These are phyloP conservation scores for Phytophthora hybrid DNA, from an alignment of 352 stramenopile genomes.

Conservation along the genomic window DNA sequence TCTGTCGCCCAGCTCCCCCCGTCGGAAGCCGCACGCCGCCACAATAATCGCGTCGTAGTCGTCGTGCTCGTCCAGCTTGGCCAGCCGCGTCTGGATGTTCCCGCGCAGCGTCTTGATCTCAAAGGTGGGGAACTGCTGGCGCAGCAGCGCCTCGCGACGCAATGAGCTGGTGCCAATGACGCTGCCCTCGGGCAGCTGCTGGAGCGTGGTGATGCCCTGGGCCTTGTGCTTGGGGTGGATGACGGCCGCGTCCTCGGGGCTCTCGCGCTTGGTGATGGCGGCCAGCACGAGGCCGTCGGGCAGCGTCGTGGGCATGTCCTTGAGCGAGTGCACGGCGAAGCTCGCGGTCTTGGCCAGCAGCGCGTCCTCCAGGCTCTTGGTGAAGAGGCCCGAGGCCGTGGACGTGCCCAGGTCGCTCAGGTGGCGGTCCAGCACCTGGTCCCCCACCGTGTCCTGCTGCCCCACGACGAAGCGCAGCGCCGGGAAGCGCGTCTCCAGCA, in stretches of 20 bases:
- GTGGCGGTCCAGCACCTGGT: conserved; percentile 82
- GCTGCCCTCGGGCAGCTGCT: conserved; percentile 70
- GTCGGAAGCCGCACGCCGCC: conserved; percentile 83
- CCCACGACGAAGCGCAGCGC: conserved; percentile 79
- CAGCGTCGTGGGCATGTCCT: conserved; percentile 90
- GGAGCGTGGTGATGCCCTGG: conserved; percentile 62
- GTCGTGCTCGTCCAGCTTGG: conserved; percentile 85
- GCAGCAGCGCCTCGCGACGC: conserved; percentile 80
- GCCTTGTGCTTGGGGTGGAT: conserved; percentile 88
- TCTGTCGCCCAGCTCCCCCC: conserved; percentile 69
- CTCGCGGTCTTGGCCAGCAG: conserved; percentile 69
- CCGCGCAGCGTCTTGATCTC: conserved; percentile 87
- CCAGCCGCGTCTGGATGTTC: conserved; percentile 90
- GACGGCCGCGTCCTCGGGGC: conserved; percentile 81
- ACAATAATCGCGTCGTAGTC: conserved; percentile 91
- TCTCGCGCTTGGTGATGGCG: conserved; percentile 86
- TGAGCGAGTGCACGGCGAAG: conserved; percentile 91
- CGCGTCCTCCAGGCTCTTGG: conserved; percentile 89
- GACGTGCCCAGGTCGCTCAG: conserved; percentile 78
- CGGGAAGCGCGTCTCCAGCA: conserved; percentile 78
- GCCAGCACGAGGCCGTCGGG: conserved; percentile 80
- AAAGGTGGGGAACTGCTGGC: conserved; percentile 73
- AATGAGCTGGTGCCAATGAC: conserved; percentile 88
- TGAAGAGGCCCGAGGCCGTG: conserved; percentile 85
- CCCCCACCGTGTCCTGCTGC: conserved; percentile 83